phyloP scores from a whole-genome alignment of 257 asterid genomes.

The Linderniella brevidens region DNA sequence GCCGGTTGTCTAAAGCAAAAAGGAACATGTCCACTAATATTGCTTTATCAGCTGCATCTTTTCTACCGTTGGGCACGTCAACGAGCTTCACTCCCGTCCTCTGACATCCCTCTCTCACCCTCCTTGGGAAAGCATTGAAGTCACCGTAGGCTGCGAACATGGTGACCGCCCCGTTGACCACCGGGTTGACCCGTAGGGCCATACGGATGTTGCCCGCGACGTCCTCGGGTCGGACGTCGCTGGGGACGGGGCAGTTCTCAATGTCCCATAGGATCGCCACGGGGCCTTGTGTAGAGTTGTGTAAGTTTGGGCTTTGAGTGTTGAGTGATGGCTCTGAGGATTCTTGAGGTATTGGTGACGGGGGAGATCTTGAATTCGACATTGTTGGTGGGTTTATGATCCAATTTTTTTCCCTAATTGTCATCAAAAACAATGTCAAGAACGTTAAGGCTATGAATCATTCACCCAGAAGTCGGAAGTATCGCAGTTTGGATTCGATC shows the following conservation, averaged over 20 bases:
- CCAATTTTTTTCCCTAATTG: no score
- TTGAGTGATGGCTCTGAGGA: no score
- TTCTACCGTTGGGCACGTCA: constrained; percentile 84
- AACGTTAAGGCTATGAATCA: no score
- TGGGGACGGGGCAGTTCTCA: constrained; percentile 90
- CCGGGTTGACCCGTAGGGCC: constrained; percentile 72
- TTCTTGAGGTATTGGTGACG: no score
- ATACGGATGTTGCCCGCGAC: constrained; percentile 73
- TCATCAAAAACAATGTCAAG: no score
- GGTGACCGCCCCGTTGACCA: constrained; percentile 60
- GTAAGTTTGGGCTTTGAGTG: constrained; percentile 16
- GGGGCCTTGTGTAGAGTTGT: constrained; percentile 25
- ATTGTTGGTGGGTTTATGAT: no score
- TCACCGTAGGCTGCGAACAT: constrained; percentile 76
- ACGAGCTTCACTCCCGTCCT: constrained; percentile 84
- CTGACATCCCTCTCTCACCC: constrained; percentile 89
- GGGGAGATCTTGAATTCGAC: no score
- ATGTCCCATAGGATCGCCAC: constrained; percentile 95
- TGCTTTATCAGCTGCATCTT: constrained; percentile 95
- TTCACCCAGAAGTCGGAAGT: no score
- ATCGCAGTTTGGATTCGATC: no score
- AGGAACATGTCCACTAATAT: constrained; percentile 92
- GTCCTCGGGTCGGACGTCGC: constrained; percentile 75
- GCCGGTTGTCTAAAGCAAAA: constrained; percentile 83
- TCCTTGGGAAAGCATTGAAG: constrained; percentile 68